phyloP scores from a whole-genome alignment of 768 basidiomycete genomes.

The Artomyces pyxidatus region DNA sequence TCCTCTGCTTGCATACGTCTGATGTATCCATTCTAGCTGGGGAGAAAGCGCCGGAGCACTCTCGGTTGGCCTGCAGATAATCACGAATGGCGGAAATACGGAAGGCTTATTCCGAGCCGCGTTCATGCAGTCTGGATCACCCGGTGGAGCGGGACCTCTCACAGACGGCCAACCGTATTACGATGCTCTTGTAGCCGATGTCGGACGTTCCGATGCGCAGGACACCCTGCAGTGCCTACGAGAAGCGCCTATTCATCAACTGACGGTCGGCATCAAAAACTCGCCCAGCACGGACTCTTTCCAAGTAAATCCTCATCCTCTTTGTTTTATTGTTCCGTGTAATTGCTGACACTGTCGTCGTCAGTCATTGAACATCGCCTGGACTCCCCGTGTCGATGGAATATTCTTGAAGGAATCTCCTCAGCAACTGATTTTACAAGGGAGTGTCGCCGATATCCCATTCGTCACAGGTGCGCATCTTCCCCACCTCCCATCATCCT shows the following conservation, averaged over 20 bases:
- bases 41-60: conserved; percentile 32
- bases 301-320: neutral
- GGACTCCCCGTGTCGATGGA: conserved; percentile 11
- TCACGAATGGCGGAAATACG: conserved; percentile 10
- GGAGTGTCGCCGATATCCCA: conserved; percentile 8
- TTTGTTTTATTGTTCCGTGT: neutral
- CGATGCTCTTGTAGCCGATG: conserved; percentile 4
- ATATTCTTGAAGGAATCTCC: conserved; percentile 12
- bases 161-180: conserved; percentile 9
- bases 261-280: neutral
- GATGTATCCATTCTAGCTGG: conserved; percentile 1
- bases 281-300: neutral
- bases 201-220: neutral
- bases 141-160: conserved; percentile 2
- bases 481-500: too few relatives aligned
- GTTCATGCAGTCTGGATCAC: conserved; percentile 16
- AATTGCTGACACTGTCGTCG: neutral
- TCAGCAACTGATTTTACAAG: neutral
- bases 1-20: neutral
- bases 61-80: conserved; percentile 20
- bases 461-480: neutral
- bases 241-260: neutral
- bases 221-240: conserved; percentile 10
- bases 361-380: conserved; percentile 1
- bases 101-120: conserved; percentile 14